Conservation (phyloP, 495 filamentous ascomycete genomes). For the Gamarada debralockiae region DNA sequence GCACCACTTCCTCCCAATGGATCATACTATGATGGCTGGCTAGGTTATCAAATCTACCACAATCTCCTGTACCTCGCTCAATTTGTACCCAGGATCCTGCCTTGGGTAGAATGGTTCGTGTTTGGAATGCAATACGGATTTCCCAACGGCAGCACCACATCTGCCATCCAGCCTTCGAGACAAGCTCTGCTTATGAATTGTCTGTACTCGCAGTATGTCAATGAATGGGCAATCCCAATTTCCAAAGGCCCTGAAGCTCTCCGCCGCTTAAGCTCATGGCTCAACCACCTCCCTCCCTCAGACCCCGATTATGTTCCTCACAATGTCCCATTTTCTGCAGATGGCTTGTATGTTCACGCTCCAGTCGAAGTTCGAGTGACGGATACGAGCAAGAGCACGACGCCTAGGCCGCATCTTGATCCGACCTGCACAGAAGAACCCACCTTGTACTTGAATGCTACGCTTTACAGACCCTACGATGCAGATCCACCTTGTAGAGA, state of each 20-base stretch:
- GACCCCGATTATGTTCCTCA: conserved; percentile 52
- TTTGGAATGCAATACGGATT: conserved; percentile 97
- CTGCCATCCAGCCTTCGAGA: conserved; percentile 74
- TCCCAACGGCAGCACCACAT: conserved; percentile 55
- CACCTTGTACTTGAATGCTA: conserved; percentile 92
- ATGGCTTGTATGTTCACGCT: conserved; percentile 83
- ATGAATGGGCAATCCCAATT: conserved; percentile 96
- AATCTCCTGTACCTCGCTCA: conserved; percentile 74
- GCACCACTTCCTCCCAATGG: conserved; percentile 29
- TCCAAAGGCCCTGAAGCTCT: conserved; percentile 86
- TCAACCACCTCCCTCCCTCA: conserved; percentile 54
- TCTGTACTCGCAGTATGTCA: conserved; percentile 92
- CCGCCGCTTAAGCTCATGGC: conserved; percentile 76
- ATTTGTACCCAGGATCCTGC: conserved; percentile 75
- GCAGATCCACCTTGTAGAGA: conserved; percentile 71
- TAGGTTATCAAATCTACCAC: conserved; percentile 89
- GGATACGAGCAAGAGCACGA: conserved; percentile 53
- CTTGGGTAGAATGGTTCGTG: conserved; percentile 88
- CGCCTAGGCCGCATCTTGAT: conserved; percentile 74
- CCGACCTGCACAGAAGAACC: conserved; percentile 58
- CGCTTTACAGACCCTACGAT: conserved; percentile 86
- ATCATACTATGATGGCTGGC: conserved; percentile 72
- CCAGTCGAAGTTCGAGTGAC: conserved; percentile 90
- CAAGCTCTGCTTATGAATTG: conserved; percentile 91
- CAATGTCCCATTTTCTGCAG: conserved; percentile 75